phyloP scores from a whole-genome alignment of 371 early-diverging fungal genomes.

The Mortierella polycephala region DNA sequence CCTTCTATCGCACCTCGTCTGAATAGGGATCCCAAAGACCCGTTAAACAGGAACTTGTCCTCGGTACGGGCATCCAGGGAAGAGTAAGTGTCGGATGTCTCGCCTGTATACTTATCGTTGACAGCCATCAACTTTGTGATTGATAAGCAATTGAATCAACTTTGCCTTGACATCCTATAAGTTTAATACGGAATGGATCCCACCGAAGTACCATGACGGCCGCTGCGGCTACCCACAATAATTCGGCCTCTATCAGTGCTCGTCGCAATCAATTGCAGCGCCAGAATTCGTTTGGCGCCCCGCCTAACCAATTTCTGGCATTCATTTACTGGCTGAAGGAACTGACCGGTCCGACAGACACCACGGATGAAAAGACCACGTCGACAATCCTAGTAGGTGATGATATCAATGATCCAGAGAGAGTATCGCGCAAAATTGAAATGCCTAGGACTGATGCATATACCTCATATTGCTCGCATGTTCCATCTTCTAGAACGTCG shows the following conservation, averaged over 20 bases:
- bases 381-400: conserved; percentile 40
- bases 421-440: too few relatives aligned
- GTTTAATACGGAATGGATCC: conserved; percentile 32
- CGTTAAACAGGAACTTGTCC: conserved; percentile 25
- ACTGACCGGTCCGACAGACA: conserved; percentile 24
- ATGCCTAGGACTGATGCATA: not conserved
- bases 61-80: conserved; percentile 7
- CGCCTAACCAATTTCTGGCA: conserved; percentile 19
- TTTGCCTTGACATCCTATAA: conserved; percentile 2
- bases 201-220: conserved; percentile 21
- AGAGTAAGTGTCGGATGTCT: conserved; percentile 8
- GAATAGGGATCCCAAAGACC: conserved; percentile 40
- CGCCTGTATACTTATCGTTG: not conserved
- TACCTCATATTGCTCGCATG: not conserved
- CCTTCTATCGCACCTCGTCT: not conserved
- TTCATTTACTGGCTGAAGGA: conserved; percentile 28
- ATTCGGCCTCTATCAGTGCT: conserved; percentile 37
- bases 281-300: conserved; percentile 38
- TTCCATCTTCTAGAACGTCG: conserved; percentile 57
- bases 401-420: not conserved
- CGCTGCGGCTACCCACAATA: conserved; percentile 18
- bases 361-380: conserved; percentile 43
- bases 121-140: not conserved
- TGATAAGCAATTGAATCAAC: not conserved
- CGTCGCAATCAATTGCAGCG: conserved; percentile 44